Evolutionary conservation across 192 early-diverging fungal genomes (phyloP), one percentile per base, ranked within the genome.

Genomic region (Globomyces pollinis-pini): DNA sequence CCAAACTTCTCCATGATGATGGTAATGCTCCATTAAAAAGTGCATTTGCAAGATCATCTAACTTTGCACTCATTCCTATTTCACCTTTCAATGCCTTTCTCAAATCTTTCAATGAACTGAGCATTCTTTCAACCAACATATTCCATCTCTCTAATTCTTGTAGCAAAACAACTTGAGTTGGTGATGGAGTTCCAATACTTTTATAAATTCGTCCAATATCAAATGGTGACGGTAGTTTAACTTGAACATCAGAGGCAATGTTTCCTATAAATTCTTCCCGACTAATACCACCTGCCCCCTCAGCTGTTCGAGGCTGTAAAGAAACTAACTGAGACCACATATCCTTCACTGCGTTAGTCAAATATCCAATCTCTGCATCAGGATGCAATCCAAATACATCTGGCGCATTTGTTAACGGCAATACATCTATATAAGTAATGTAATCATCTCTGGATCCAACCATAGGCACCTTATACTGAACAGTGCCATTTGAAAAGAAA

Each of bases 91-190:
- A 49, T 18, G 80, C 80, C 20, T 72, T 44, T 42, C 70, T 41
- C 38, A 83, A 57, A 56, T 83, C 80, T 43, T 67, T 67, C 11
- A 83, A 63, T 2, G 76, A 77, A 20, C 54, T 50, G 12, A 67
- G 12, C 80, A 83, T 83, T 3, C 67, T 33, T 8, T 80, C 80
- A 9, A 83, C 80, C 7, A 83, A 60, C n/a, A 62, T 72, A 57
- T 83, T 83, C 80, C 80, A 83, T 38, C 80, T 55, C 58, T 83
- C 80, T 32, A 83, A 61, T 57, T 83, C 80, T 52, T 83, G 80
- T 18, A 83, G 49, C 21, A 83, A 56, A 1, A 83, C 80, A 16
- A 83, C 74, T 53, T 83, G 77, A 4, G 80, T 83, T 2, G 80
- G 80, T 1, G 72, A 69, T 16, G 76, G 75, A 5, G 68, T 75